Percentiles rank a stretch among this genome's conserved stretches.
Conservation (phyloP, 345 rosid genomes). For the Rhizophora apiculata region DNA sequence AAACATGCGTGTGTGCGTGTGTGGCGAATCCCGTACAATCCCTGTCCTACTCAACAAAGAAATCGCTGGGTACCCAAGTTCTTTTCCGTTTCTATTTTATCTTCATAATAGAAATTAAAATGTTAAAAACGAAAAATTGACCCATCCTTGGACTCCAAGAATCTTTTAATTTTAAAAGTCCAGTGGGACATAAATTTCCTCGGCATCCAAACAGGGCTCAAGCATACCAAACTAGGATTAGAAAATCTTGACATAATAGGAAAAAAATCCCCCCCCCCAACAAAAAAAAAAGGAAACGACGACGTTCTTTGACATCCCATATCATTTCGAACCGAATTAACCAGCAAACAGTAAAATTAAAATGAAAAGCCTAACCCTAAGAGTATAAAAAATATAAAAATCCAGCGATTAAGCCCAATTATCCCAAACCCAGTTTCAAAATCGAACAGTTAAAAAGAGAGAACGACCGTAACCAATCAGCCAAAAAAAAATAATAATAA, state of each 20-base stretch:
- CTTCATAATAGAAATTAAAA: not conserved
- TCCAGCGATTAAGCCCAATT: not conserved
- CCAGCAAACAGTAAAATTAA: too few species aligned
- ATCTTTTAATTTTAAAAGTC: not conserved
- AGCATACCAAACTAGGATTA: too few species aligned
- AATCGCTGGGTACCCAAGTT: not conserved
- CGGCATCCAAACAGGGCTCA: not conserved
- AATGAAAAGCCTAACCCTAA: too few species aligned
- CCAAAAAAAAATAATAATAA: not conserved
- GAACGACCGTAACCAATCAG: not conserved
- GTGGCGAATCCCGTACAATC: not conserved
- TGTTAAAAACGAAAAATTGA: not conserved
- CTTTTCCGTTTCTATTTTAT: not conserved
- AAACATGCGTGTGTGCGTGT: not conserved
- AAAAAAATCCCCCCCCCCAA: too few species aligned
- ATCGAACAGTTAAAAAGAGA: not conserved
- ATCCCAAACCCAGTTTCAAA: not conserved
- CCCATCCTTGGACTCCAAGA: not conserved
- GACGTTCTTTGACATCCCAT: too few species aligned
- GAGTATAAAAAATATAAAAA: too few species aligned
- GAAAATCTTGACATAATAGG: too few species aligned
- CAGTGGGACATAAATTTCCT: not conserved
- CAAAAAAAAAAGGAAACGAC: too few species aligned
- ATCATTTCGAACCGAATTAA: too few species aligned
- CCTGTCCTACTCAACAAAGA: not conserved